phyloP scores from a whole-genome alignment of 208 protist genomes.

The Crithidia brevicula region DNA sequence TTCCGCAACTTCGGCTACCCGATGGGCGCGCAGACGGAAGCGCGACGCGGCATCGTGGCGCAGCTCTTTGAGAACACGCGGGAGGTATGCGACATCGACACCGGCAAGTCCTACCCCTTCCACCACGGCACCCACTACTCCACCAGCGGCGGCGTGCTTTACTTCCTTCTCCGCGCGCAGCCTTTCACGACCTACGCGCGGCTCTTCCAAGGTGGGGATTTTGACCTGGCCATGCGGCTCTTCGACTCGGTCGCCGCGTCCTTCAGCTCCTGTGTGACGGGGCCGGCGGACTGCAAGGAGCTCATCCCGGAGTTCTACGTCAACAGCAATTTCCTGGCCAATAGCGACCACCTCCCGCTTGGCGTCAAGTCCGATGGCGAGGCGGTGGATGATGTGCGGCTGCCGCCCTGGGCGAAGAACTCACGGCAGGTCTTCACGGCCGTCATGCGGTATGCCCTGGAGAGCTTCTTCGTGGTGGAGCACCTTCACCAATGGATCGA shows the following conservation, averaged over 20 bases:
- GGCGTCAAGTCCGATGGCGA: constrained; percentile 88
- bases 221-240: constrained; percentile 94
- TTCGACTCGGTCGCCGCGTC: constrained; percentile 93
- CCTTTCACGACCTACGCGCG: constrained; percentile 95
- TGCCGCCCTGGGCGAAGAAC: constrained; percentile 97
- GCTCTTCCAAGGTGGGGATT: constrained; percentile 89
- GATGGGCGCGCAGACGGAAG: constrained; percentile 94
- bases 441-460: constrained; percentile 93
- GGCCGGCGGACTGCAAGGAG: constrained; percentile 94
- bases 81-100: constrained; percentile 38
- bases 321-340: constrained; percentile 92
- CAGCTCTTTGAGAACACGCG: constrained; percentile 76
- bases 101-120: constrained; percentile 81
- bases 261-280: constrained; percentile 76
- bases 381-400: constrained; percentile 86
- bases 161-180: constrained; percentile 97
- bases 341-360: constrained; percentile 87
- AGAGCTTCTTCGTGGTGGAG: constrained; percentile 89
- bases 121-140: constrained; percentile 99
- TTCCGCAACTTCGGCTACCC: constrained; percentile 96
- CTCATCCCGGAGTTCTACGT: constrained; percentile 97
- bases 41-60: constrained; percentile 69
- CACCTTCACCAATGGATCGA: constrained; percentile 98
- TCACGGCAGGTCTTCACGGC: constrained; percentile 92
- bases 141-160: constrained; percentile 94